Evolutionary conservation across 2,329 filamentous ascomycete genomes (phyloP), one percentile per base, ranked within the genome.

Genomic region (Parastagonospora nodorum): DNA sequence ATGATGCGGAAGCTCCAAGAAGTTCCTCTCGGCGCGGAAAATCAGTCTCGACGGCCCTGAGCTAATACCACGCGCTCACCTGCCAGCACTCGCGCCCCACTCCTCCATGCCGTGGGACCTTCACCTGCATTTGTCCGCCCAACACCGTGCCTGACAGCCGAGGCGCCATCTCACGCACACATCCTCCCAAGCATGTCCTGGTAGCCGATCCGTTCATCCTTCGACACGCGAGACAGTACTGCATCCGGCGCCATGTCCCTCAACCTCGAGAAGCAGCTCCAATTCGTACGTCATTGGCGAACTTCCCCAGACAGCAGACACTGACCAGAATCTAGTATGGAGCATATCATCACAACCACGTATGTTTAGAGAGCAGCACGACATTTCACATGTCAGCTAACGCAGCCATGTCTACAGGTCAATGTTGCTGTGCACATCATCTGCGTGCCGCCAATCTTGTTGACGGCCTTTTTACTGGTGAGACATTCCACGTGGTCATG

Each of bases 351-450:
- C 85, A 89, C 69, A 87, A 93, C 74, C 77, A 83, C 40, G 83
- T 88, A 78, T 50, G 75, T 57, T 50, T 37, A 50, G 47, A 14
- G 32, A 28, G 38, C 42, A n/a, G 31, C 10, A 38, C 35, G 30
- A 39, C 39, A 48, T 44, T 39, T 48, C 50, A 55, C 58, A 53
- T 57, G 64, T 58, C 47, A 56, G 57, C 65, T 58, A 55, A 69
- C 60, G 53, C 53, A 48, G 50, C 48, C 49, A 60, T 41, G 55
- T 33, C 36, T 33, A 48, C 63, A 87, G 84, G 79, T 89, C 75
- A 94, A 94, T 72, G 77, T 92, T 52, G 81, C 80, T 60, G 92
- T 94, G 68, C 90, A 94, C 73, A 87, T 92, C 77, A 78, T 85
- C 51, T 93, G 88, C 71, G 89, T 94, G 49, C 90, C 90, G 38